Conservation (phyloP, 23 red algal species). For the Chondrus crispus region DNA sequence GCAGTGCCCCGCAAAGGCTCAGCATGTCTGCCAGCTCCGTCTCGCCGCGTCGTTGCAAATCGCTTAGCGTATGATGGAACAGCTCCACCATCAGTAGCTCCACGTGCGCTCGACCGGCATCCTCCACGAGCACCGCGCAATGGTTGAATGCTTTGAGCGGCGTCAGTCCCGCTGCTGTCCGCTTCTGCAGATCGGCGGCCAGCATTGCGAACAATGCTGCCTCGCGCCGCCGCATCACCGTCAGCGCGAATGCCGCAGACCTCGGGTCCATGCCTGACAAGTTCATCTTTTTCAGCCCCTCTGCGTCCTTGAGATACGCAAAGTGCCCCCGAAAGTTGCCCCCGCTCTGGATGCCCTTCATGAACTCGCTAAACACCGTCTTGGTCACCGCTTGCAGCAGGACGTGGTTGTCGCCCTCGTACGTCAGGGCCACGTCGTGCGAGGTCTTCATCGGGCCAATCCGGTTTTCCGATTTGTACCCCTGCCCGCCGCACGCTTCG, state of each 20-base stretch:
- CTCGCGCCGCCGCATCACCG: slow-evolving; percentile 31
- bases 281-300: background rate
- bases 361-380: slow-evolving; percentile 30
- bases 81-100: slow-evolving; percentile 39
- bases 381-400: slow-evolving; percentile 86
- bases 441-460: slow-evolving; percentile 73
- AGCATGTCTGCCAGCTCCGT: slow-evolving; percentile 13
- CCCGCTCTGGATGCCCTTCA: slow-evolving; percentile 7
- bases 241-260: slow-evolving; percentile 20
- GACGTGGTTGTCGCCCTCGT: slow-evolving; percentile 94
- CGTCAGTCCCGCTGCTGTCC: background rate
- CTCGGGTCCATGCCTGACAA: background rate
- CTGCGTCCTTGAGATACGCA: slow-evolving; percentile 49
- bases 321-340: slow-evolving; percentile 12
- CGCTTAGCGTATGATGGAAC: background rate
- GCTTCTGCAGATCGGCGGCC: background rate
- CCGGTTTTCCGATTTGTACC: slow-evolving; percentile 88
- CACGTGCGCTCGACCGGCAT: slow-evolving; percentile 39
- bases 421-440: slow-evolving; percentile 62
- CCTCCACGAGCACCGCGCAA: slow-evolving; percentile 5
- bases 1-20: slow-evolving; percentile 5
- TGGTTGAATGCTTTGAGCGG: slow-evolving; percentile 48
- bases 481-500: slow-evolving; percentile 95
- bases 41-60: background rate
- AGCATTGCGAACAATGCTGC: slow-evolving; percentile 28